Evolutionary conservation across 441 rosid species (phyloP).

Genomic region (Francoa sonchifolia): DNA sequence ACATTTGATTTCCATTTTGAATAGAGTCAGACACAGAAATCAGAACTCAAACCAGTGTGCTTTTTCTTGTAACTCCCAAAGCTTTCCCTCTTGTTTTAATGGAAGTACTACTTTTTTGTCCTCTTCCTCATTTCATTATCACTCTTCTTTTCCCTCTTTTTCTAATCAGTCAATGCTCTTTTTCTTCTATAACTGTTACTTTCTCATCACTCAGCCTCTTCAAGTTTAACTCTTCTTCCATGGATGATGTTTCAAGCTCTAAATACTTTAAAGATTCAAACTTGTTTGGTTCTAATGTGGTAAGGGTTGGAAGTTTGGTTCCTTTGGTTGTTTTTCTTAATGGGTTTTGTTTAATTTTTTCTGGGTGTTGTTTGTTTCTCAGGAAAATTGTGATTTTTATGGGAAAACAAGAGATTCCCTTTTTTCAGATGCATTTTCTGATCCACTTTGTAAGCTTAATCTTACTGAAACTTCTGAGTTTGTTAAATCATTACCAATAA

Average conservation of each 20-base stretch:
- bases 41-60: too few relatives aligned
- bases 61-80: slow-evolving; percentile 21
- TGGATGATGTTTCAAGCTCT: slow-evolving; percentile 52
- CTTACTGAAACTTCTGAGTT: slow-evolving; percentile 68
- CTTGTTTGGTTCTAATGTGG: slow-evolving; percentile 39
- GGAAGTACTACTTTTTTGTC: slow-evolving; percentile 27
- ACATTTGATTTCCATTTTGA: too few relatives aligned
- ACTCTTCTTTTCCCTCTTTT: slow-evolving; percentile 9
- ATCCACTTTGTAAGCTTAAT: slow-evolving; percentile 63
- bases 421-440: slow-evolving; percentile 37
- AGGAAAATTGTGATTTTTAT: slow-evolving; percentile 23
- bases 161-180: slow-evolving; percentile 16
- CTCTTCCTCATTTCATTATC: slow-evolving; percentile 12
- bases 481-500: slow-evolving; percentile 52
- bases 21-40: too few relatives aligned
- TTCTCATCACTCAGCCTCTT: too few relatives aligned
- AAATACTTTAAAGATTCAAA: slow-evolving; percentile 36
- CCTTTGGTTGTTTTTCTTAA: slow-evolving; percentile 1
- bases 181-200: slow-evolving; percentile 17
- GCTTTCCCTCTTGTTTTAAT: slow-evolving; percentile 24
- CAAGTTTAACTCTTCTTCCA: too few relatives aligned
- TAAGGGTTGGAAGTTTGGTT: slow-evolving; percentile 12
- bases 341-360: slow-evolving; percentile 5
- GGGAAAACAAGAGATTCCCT: slow-evolving; percentile 39
- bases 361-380: slow-evolving; percentile 18